Percentiles rank a stretch among this genome's conserved stretches.
Conservation (phyloP, 306 rosid species). For the Potentilla sterilis region DNA sequence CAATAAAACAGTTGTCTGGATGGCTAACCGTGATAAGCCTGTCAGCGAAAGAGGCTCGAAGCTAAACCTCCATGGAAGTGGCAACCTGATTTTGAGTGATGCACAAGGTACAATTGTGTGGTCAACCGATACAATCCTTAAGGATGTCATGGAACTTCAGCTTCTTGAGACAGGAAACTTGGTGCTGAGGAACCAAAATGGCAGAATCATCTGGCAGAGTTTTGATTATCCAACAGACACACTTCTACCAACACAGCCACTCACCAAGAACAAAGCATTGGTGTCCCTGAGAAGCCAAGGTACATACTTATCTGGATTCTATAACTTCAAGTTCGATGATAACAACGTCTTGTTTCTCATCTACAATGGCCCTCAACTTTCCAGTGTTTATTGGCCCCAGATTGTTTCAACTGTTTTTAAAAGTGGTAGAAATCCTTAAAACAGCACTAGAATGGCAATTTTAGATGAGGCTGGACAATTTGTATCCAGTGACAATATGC, state of each 20-base stretch:
- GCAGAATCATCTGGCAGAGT: conserved; percentile 22
- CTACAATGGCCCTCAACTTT: conserved; percentile 26
- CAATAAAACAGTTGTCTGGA: conserved; percentile 23
- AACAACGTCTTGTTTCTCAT: conserved; percentile 13
- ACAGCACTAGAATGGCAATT: conserved; percentile 25
- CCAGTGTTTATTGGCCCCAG: conserved; percentile 26
- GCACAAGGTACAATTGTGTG: conserved; percentile 17
- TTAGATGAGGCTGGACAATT: conserved; percentile 15
- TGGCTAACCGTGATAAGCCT: conserved; percentile 23
- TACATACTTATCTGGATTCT: conserved; percentile 23
- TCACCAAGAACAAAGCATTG: conserved; percentile 25
- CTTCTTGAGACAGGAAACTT: conserved; percentile 31
- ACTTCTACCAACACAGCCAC: conserved; percentile 19
- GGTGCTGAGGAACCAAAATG: conserved; percentile 14
- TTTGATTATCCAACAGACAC: conserved; percentile 30
- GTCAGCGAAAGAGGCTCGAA: conserved; percentile 9
- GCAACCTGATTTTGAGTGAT: conserved; percentile 27
- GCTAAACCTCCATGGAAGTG: conserved; percentile 13
- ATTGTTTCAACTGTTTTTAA: not conserved
- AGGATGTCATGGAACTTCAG: not conserved
- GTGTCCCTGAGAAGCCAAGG: conserved; percentile 30
- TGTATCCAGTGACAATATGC: conserved; percentile 12
- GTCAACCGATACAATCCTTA: conserved; percentile 19
- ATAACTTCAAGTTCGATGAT: conserved; percentile 19
- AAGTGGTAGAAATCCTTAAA: conserved; percentile 20